Percentiles rank a stretch among this genome's conserved stretches.
phyloP scores from a whole-genome alignment of 345 rosid species.

The Erodium maritimum region DNA sequence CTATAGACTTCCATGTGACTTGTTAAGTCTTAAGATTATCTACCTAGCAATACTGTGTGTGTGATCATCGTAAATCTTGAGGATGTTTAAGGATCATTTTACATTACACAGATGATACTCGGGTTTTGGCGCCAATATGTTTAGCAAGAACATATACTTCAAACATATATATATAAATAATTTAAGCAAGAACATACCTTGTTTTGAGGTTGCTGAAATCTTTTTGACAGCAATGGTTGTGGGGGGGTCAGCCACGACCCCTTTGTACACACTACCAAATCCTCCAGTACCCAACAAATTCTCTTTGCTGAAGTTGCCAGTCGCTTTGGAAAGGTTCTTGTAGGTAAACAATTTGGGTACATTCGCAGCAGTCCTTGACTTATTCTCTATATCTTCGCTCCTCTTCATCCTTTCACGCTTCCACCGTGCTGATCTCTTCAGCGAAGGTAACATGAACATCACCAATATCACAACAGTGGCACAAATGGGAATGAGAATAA shows the following conservation, averaged over 20 bases:
- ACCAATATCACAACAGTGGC: conserved; percentile 5
- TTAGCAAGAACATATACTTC: no score
- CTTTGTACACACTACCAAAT: conserved; percentile 34
- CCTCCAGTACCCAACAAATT: conserved; percentile 34
- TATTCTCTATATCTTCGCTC: conserved; percentile 16
- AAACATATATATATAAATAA: no score
- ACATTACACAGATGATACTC: no score
- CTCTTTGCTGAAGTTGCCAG: conserved; percentile 23
- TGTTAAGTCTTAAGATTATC: no score
- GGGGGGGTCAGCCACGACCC: conserved; percentile 17
- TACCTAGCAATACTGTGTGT: no score
- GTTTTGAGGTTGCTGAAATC: conserved; percentile 28
- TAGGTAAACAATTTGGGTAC: conserved; percentile 20
- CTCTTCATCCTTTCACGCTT: conserved; percentile 1
- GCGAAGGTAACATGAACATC: neutral
- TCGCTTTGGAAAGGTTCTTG: conserved; percentile 28
- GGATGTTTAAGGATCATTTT: no score
- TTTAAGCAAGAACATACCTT: conserved; percentile 11
- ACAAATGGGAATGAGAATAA: conserved; percentile 9
- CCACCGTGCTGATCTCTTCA: conserved; percentile 2
- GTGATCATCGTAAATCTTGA: no score
- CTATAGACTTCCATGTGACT: no score
- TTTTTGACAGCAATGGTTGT: conserved; percentile 24
- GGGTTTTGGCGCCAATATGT: no score
- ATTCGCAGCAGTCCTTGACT: conserved; percentile 23